phyloP scores from a whole-genome alignment of 352 stramenopile species.

The Pythium folliculosum region DNA sequence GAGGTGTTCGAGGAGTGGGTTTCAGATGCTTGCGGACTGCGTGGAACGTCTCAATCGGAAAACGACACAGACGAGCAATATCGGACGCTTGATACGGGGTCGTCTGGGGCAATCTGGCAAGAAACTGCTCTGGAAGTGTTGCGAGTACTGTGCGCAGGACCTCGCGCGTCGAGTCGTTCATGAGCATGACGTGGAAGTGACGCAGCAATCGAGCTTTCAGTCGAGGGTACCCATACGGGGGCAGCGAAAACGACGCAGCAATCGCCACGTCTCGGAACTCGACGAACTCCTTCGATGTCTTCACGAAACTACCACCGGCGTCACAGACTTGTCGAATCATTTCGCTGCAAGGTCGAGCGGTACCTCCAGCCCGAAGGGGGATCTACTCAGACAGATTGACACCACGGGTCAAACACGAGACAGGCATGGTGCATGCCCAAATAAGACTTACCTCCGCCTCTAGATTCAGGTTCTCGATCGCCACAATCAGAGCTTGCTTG shows the following conservation, averaged over 20 bases:
- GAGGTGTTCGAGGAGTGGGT: constrained; percentile 31
- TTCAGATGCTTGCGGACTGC: constrained; percentile 30
- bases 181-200: constrained; percentile 65
- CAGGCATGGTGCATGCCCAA: too few species aligned
- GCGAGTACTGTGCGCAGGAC: constrained; percentile 42
- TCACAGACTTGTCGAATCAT: constrained; percentile 72
- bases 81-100: constrained; percentile 12
- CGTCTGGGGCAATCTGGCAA: constrained; percentile 23
- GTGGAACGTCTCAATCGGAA: constrained; percentile 50
- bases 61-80: constrained; percentile 31
- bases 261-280: constrained; percentile 56
- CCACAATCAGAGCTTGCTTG: constrained; percentile 43
- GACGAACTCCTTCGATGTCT: constrained; percentile 53
- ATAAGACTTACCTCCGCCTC: constrained; percentile 40
- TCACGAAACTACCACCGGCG: constrained; percentile 51
- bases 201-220: constrained; percentile 51
- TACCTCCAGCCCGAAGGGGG: background rate
- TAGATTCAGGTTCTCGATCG: constrained; percentile 64
- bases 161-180: constrained; percentile 42
- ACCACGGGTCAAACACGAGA: background rate
- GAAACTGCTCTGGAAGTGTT: constrained; percentile 47
- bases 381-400: background rate
- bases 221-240: constrained; percentile 39
- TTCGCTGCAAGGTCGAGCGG: constrained; percentile 36
- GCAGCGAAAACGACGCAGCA: constrained; percentile 52